Evolutionary conservation across 768 basidiomycete genomes (phyloP).

Genomic region (Lentinula detonsa): DNA sequence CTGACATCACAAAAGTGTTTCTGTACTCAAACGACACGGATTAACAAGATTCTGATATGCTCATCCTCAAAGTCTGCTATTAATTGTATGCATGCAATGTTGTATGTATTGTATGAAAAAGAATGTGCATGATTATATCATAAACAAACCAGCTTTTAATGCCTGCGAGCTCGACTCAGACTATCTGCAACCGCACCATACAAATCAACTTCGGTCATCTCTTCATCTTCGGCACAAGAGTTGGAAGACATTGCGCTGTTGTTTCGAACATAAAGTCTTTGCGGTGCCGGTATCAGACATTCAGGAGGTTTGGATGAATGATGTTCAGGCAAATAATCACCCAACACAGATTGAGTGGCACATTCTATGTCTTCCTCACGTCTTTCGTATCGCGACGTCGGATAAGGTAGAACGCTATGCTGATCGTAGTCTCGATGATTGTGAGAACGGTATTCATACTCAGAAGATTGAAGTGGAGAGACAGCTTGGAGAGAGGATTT

Average conservation of each 20-base stretch:
- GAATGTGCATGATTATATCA: too few relatives aligned
- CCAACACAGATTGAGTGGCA: slow-evolving; percentile 5
- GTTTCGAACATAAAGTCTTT: slow-evolving; percentile 4
- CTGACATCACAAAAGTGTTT: slow-evolving; percentile 58
- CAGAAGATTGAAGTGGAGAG: not conserved
- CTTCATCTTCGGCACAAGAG: not conserved
- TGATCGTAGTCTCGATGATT: not conserved
- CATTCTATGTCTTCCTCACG: not conserved
- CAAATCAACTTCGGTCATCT: not conserved
- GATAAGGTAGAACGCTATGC: not conserved
- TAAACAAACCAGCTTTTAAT: not conserved
- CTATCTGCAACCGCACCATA: slow-evolving; percentile 4
- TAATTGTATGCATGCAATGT: too few relatives aligned
- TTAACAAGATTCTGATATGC: not conserved
- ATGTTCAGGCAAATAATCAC: not conserved
- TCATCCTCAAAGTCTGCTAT: too few relatives aligned
- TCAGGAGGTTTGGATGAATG: not conserved
- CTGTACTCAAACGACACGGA: slow-evolving; percentile 9
- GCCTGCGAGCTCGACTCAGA: not conserved
- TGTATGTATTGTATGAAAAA: too few relatives aligned
- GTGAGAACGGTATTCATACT: not conserved
- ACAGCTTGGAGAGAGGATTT: not conserved
- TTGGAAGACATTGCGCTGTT: not conserved
- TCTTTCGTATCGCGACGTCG: not conserved
- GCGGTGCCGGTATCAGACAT: slow-evolving; percentile 4